Conservation (phyloP, 805 yeast genomes). For the Candida chauliodis region DNA sequence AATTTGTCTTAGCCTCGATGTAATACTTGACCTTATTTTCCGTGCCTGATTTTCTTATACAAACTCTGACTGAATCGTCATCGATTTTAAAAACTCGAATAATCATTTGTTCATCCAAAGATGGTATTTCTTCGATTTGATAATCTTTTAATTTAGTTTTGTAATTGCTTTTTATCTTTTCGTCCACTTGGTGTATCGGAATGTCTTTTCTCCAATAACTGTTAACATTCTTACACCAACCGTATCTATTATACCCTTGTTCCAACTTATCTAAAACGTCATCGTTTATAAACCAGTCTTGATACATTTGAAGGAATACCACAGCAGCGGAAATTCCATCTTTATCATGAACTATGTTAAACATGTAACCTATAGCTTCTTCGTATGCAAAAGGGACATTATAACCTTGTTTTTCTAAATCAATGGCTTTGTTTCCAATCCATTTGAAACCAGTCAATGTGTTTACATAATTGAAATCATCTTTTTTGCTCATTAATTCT, state of each 20-base stretch:
- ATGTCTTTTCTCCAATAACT: conserved; percentile 74
- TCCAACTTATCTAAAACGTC: conserved; percentile 51
- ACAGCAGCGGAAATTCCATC: conserved; percentile 85
- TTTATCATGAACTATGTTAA: conserved; percentile 77
- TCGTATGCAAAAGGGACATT: conserved; percentile 87
- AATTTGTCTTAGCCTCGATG: conserved; percentile 65
- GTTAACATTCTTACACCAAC: conserved; percentile 80
- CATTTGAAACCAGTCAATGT: conserved; percentile 96
- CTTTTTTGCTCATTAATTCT: conserved; percentile 56
- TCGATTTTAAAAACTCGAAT: conserved; percentile 48
- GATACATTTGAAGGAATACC: conserved; percentile 70
- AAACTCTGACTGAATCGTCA: conserved; percentile 52
- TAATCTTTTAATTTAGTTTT: conserved; percentile 54
- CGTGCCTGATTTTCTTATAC: conserved; percentile 93
- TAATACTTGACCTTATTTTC: conserved; percentile 93
- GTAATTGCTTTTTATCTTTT: conserved; percentile 39
- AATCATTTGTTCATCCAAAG: conserved; percentile 78
- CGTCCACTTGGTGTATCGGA: conserved; percentile 54
- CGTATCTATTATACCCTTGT: conserved; percentile 60
- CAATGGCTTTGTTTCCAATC: conserved; percentile 89
- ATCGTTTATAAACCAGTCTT: conserved; percentile 41
- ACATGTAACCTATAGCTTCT: conserved; percentile 96
- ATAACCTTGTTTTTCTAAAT: conserved; percentile 59
- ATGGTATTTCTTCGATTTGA: conserved; percentile 82
- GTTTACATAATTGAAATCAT: conserved; percentile 65